Conservation (phyloP, 768 basidiomycete species). For the Tulasnella sp. region DNA sequence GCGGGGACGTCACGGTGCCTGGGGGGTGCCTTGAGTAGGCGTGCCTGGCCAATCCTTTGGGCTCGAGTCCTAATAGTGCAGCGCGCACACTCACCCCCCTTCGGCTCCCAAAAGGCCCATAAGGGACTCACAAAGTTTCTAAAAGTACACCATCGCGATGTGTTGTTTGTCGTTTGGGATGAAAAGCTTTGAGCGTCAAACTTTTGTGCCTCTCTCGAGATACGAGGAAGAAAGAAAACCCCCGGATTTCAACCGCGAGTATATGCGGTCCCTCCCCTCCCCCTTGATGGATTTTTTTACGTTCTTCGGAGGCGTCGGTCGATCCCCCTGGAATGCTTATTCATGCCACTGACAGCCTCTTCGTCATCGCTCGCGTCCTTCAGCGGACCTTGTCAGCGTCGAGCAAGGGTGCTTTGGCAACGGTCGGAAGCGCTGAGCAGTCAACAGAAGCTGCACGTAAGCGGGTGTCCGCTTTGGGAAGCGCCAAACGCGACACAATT, state of each 20-base stretch:
- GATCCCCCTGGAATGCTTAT: slow-evolving; percentile 20
- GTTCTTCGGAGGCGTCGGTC: slow-evolving; percentile 4
- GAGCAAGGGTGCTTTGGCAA: neutral
- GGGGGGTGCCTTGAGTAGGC: neutral
- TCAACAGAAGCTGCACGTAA: neutral
- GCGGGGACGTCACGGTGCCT: neutral
- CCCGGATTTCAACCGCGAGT: neutral
- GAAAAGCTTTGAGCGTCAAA: neutral
- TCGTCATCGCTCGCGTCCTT: neutral
- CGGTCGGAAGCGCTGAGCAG: neutral
- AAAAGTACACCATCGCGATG: neutral
- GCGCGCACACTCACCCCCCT: neutral
- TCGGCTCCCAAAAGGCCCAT: neutral
- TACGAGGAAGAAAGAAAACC: neutral
- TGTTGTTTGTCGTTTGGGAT: neutral
- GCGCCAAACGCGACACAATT: neutral
- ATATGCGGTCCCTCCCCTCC: neutral
- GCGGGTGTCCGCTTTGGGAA: neutral
- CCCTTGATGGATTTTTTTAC: slow-evolving; percentile 3
- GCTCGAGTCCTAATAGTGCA: slow-evolving; percentile 7
- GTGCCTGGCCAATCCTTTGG: neutral
- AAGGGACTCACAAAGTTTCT: neutral
- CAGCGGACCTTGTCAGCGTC: neutral
- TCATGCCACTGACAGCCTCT: slow-evolving; percentile 14
- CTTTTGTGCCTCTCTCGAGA: neutral